Evolutionary conservation across 495 filamentous ascomycete species (phyloP).

Genomic region (Talaromyces thailandensis): DNA sequence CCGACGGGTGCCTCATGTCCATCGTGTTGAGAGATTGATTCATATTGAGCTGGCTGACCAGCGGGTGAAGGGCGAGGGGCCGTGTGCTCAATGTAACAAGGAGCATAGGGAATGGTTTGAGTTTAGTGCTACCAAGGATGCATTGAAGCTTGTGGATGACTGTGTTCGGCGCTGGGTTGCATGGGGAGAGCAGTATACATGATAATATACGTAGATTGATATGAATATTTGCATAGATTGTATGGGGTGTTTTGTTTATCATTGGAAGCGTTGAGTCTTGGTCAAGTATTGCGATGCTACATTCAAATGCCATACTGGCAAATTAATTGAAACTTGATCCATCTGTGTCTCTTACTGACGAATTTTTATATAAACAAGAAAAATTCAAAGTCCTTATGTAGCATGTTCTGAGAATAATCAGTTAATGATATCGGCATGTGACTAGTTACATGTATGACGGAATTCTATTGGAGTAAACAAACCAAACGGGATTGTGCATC

Average conservation of each 20-base stretch:
- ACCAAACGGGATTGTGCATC: background rate
- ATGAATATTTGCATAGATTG: background rate
- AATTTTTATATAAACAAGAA: background rate
- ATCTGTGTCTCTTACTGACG: background rate
- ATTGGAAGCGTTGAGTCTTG: background rate
- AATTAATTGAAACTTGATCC: background rate
- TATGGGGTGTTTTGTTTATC: background rate
- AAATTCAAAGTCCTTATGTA: background rate
- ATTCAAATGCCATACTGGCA: background rate
- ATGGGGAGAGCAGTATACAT: slow-evolving; percentile 54
- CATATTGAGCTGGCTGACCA: slow-evolving; percentile 76
- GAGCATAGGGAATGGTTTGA: slow-evolving; percentile 97
- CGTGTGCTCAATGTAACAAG: slow-evolving; percentile 72
- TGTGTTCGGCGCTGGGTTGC: slow-evolving; percentile 77
- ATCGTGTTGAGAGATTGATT: slow-evolving; percentile 84
- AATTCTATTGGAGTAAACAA: background rate
- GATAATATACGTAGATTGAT: background rate
- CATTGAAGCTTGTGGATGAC: slow-evolving; percentile 69
- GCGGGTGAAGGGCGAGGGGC: slow-evolving; percentile 57
- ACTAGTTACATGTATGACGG: background rate
- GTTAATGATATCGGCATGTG: background rate
- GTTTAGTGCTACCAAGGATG: slow-evolving; percentile 63
- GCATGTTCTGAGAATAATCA: background rate
- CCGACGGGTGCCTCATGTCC: slow-evolving; percentile 74
- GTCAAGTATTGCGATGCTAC: background rate